These are phyloP conservation scores for Alternaria novae-zelandiae DNA, from an alignment of 2,329 filamentous ascomycete species.

Conservation along the genomic window DNA sequence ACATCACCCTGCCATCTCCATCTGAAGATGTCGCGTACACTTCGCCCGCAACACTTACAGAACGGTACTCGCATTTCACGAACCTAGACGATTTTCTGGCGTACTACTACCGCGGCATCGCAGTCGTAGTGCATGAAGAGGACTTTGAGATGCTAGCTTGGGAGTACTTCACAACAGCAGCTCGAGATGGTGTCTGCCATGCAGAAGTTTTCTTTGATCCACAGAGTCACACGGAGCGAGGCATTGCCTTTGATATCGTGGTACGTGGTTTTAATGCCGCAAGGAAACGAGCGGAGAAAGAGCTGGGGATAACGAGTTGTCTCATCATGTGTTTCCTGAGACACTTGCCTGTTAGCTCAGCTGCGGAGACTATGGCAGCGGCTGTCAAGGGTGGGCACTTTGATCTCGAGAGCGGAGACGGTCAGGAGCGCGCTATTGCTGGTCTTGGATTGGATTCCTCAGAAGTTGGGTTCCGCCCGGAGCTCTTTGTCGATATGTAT, in stretches of 20 bases:
- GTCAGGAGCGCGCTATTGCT: conserved; percentile 60
- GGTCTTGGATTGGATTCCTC: conserved; percentile 74
- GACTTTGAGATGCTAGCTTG: conserved; percentile 78
- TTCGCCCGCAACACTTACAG: conserved; percentile 64
- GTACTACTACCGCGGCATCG: conserved; percentile 81
- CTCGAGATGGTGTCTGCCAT: conserved; percentile 70
- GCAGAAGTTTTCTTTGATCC: conserved; percentile 84
- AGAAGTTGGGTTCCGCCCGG: conserved; percentile 53
- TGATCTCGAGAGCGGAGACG: conserved; percentile 48
- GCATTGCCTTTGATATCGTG: conserved; percentile 68
- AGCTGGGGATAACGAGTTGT: conserved; percentile 69
- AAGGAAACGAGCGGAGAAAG: conserved; percentile 63
- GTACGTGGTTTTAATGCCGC: conserved; percentile 68
- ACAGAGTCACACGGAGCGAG: conserved; percentile 72
- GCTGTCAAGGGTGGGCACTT: conserved; percentile 53
- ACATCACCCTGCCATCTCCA: conserved; percentile 61
- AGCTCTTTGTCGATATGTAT: conserved; percentile 68
- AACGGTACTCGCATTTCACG: conserved; percentile 71
- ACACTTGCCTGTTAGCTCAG: conserved; percentile 67
- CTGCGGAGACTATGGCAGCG: conserved; percentile 49
- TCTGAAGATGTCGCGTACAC: conserved; percentile 66
- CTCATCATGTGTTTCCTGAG: conserved; percentile 76
- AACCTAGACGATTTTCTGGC: conserved; percentile 78
- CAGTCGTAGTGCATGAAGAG: conserved; percentile 66
- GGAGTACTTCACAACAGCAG: conserved; percentile 72